Conservation (phyloP, 2,329 filamentous ascomycete species). For the Claviceps pazoutovae region DNA sequence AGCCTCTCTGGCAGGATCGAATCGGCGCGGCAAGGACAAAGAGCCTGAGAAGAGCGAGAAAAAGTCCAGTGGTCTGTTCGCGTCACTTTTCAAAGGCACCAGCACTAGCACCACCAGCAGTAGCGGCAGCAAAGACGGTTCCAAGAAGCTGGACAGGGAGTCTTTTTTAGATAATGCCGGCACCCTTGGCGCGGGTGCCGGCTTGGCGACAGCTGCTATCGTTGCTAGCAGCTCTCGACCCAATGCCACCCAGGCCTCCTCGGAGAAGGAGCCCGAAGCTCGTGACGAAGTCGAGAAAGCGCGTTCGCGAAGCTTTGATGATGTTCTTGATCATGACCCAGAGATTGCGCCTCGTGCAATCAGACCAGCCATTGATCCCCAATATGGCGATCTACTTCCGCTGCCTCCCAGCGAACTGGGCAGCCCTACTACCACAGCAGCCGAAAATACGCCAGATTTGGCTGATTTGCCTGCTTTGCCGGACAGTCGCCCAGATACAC, state of each 20-base stretch:
- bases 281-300: conserved; percentile 10
- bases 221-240: conserved; percentile 26
- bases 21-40: conserved; percentile 24
- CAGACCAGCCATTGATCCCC: conserved; percentile 52
- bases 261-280: conserved; percentile 22
- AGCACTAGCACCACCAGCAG: conserved; percentile 22
- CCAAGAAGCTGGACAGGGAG: conserved; percentile 20
- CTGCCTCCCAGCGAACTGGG: conserved; percentile 46
- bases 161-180: conserved; percentile 63
- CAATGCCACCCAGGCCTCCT: conserved; percentile 31
- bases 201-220: conserved; percentile 37
- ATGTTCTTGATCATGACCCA: conserved; percentile 29
- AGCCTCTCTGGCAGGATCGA: conserved; percentile 21
- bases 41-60: conserved; percentile 20
- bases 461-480: conserved; percentile 43
- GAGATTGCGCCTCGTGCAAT: conserved; percentile 44
- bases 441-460: conserved; percentile 33
- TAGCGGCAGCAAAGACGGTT: conserved; percentile 17
- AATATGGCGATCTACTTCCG: conserved; percentile 50
- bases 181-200: conserved; percentile 57
- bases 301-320: conserved; percentile 17
- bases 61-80: conserved; percentile 30
- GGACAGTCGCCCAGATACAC: conserved; percentile 45
- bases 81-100: conserved; percentile 33
- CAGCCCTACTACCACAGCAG: conserved; percentile 26